These are phyloP conservation scores for Cryptococcus hybrid DNA, from an alignment of 1,284 basidiomycete genomes.

Conservation along the genomic window DNA sequence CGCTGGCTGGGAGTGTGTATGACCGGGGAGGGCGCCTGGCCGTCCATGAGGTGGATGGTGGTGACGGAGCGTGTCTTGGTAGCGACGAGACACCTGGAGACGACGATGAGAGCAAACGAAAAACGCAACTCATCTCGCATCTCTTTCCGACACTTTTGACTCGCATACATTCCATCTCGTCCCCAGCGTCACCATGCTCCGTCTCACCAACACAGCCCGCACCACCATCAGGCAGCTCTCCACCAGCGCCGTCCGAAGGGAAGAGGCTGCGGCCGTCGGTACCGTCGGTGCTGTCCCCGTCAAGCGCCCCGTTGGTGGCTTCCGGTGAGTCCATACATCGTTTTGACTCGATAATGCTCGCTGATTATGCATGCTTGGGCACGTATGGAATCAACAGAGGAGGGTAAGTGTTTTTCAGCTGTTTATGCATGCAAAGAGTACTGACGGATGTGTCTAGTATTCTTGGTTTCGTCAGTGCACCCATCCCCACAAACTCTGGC, in stretches of 20 bases:
- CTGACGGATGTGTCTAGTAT: slow-evolving; percentile 57
- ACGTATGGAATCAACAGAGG: slow-evolving; percentile 4
- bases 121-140: neutral
- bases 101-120: neutral
- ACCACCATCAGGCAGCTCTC: slow-evolving; percentile 43
- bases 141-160: neutral
- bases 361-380: neutral
- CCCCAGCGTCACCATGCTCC: neutral
- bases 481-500: neutral
- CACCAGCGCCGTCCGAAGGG: slow-evolving; percentile 51
- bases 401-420: slow-evolving; percentile 15
- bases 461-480: slow-evolving; percentile 67
- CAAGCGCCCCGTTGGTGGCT: slow-evolving; percentile 69
- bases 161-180: neutral
- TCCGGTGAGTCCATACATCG: slow-evolving; percentile 50
- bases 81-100: neutral
- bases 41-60: neutral
- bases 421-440: neutral
- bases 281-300: slow-evolving; percentile 58
- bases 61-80: neutral
- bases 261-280: slow-evolving; percentile 49
- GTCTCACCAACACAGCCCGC: slow-evolving; percentile 7
- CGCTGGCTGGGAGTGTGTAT: neutral
- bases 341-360: neutral
- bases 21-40: neutral